phyloP scores from a whole-genome alignment of 2,329 filamentous ascomycete species.

The Boeremia exigua region DNA sequence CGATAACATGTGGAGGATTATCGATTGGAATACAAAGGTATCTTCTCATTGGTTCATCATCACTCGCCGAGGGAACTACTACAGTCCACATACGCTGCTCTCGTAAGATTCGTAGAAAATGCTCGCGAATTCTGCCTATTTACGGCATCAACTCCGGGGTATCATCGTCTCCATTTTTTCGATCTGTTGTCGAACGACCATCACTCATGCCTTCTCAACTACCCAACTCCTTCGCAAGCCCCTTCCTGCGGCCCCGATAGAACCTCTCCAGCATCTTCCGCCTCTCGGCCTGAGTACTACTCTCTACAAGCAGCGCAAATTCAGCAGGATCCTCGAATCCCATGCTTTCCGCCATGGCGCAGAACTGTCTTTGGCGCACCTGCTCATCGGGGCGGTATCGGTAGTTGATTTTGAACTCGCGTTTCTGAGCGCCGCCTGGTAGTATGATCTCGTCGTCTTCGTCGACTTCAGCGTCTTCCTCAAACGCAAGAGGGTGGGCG shows the following conservation, averaged over 20 bases:
- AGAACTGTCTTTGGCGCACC: slow-evolving; percentile 83
- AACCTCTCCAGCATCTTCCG: slow-evolving; percentile 80
- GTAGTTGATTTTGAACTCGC: slow-evolving; percentile 57
- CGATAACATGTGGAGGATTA: too few relatives aligned
- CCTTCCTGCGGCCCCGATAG: slow-evolving; percentile 71
- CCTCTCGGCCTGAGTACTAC: slow-evolving; percentile 84
- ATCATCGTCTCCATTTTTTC: too few relatives aligned
- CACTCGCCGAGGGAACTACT: too few relatives aligned
- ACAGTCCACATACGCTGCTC: too few relatives aligned
- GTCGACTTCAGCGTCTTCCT: slow-evolving; percentile 17
- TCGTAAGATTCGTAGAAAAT: too few relatives aligned
- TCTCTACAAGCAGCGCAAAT: slow-evolving; percentile 89
- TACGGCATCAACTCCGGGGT: too few relatives aligned
- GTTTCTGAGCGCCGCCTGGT: slow-evolving; percentile 16
- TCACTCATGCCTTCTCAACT: neutral
- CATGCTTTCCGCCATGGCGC: slow-evolving; percentile 82
- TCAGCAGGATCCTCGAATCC: slow-evolving; percentile 78
- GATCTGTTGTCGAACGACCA: too few relatives aligned
- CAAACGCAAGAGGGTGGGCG: slow-evolving; percentile 4
- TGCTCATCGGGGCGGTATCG: slow-evolving; percentile 75
- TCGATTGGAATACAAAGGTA: too few relatives aligned
- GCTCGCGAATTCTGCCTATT: too few relatives aligned
- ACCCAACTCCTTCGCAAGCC: slow-evolving; percentile 25
- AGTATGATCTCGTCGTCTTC: slow-evolving; percentile 23
- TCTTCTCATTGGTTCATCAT: too few relatives aligned